phyloP scores from a whole-genome alignment of 768 basidiomycete species.

The Macrocybe gigantea region DNA sequence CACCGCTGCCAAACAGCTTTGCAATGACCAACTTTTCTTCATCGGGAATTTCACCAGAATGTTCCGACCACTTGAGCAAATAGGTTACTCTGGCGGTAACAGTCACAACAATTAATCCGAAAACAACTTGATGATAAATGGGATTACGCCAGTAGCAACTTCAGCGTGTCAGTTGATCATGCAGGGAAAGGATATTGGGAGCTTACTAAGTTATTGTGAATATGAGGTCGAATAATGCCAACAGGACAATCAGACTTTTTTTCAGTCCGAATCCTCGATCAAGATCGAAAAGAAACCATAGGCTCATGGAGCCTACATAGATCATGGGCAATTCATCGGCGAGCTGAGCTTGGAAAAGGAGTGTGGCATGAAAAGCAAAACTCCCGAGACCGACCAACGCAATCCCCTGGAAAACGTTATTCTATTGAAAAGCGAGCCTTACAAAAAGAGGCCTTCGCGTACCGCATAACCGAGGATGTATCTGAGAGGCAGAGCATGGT shows the following conservation, averaged over 20 bases:
- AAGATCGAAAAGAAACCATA: slow-evolving; percentile 57
- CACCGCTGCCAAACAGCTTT: slow-evolving; percentile 47
- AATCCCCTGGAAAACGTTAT: slow-evolving; percentile 42
- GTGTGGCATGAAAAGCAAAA: slow-evolving; percentile 73
- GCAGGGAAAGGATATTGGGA: neutral
- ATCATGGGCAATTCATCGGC: slow-evolving; percentile 85
- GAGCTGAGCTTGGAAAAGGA: slow-evolving; percentile 71
- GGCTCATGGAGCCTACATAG: slow-evolving; percentile 57
- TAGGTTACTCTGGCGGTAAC: slow-evolving; percentile 43
- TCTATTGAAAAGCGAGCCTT: neutral
- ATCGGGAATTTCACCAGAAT: slow-evolving; percentile 32
- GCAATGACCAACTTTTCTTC: slow-evolving; percentile 34
- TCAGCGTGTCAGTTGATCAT: slow-evolving; percentile 6
- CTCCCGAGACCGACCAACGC: slow-evolving; percentile 71
- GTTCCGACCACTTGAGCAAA: slow-evolving; percentile 41
- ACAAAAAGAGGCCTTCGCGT: slow-evolving; percentile 5
- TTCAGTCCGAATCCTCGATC: slow-evolving; percentile 40
- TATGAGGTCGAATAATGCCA: slow-evolving; percentile 45
- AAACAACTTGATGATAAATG: slow-evolving; percentile 74
- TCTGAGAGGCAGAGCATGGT: slow-evolving; percentile 32
- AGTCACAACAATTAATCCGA: slow-evolving; percentile 50
- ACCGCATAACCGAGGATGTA: slow-evolving; percentile 38
- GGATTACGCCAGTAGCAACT: slow-evolving; percentile 70
- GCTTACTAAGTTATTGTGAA: slow-evolving; percentile 76
- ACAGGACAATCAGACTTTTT: slow-evolving; percentile 29